A percentile compares a stretch with the other conserved stretches of the same genome.
Evolutionary conservation across 805 yeast genomes (phyloP).

Genomic region (Lachancea quebecensis): DNA sequence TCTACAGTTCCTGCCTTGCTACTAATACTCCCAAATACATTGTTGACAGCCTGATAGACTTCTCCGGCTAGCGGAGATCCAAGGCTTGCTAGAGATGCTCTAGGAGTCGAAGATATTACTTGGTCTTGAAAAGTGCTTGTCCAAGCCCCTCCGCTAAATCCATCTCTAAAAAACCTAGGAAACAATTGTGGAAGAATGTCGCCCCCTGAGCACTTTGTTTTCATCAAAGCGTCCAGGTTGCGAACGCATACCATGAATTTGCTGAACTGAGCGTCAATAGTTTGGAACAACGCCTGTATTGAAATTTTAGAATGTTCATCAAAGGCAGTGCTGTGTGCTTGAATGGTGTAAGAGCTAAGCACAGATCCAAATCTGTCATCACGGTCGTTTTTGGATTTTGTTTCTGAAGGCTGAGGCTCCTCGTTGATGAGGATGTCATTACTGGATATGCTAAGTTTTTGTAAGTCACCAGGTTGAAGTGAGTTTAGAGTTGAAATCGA

Average conservation of each 20-base stretch:
- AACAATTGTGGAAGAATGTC: slow-evolving; percentile 51
- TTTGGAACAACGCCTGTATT: slow-evolving; percentile 10
- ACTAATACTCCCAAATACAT: slow-evolving; percentile 6
- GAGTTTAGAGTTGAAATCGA: slow-evolving; percentile 5
- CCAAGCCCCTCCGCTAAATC: slow-evolving; percentile 77
- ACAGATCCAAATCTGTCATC: slow-evolving; percentile 2
- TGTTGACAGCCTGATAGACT: not conserved
- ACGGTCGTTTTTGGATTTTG: not conserved
- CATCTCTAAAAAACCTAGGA: slow-evolving; percentile 60
- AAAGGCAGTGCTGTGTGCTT: slow-evolving; percentile 6
- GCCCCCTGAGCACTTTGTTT: slow-evolving; percentile 16
- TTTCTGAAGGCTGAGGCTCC: not conserved
- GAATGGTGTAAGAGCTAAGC: slow-evolving; percentile 5
- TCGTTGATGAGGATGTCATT: slow-evolving; percentile 11
- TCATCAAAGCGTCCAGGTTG: slow-evolving; percentile 25
- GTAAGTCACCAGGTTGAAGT: not conserved
- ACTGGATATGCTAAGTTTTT: slow-evolving; percentile 18
- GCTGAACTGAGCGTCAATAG: slow-evolving; percentile 24
- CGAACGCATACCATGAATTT: slow-evolving; percentile 27
- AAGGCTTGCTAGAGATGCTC: not conserved
- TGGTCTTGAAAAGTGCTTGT: slow-evolving; percentile 44
- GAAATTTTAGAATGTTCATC: slow-evolving; percentile 11
- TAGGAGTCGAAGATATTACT: not conserved
- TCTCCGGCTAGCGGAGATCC: not conserved
- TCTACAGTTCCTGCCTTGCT: slow-evolving; percentile 8